Percentiles rank a stretch among this genome's conserved stretches.
Evolutionary conservation across 2,329 filamentous ascomycete species (phyloP).

Genomic region (Magnaporthales sp.): DNA sequence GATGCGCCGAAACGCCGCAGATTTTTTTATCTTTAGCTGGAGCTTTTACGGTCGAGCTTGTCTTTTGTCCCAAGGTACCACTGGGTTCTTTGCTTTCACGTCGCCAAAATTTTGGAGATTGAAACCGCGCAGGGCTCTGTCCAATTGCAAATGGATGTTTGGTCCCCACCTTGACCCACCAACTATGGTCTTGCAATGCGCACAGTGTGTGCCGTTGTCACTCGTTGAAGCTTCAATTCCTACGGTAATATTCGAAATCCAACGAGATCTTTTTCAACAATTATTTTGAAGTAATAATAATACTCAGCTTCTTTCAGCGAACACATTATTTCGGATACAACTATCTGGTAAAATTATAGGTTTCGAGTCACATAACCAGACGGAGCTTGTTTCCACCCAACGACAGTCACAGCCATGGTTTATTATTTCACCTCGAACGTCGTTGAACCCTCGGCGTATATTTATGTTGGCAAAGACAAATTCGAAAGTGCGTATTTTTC

Average conservation of each 20-base stretch:
- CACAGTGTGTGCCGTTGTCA: not conserved
- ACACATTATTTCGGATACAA: not conserved
- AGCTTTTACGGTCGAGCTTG: not conserved
- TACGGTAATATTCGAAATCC: not conserved
- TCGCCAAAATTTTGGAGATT: slow-evolving; percentile 1
- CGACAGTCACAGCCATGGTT: slow-evolving; percentile 56
- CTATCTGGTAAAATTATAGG: not conserved
- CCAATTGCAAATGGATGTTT: not conserved
- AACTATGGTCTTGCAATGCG: not conserved
- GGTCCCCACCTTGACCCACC: not conserved
- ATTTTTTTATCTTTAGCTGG: not conserved
- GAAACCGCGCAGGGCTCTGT: not conserved
- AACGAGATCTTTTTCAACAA: not conserved
- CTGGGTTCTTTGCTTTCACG: not conserved
- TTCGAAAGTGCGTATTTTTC: slow-evolving; percentile 69
- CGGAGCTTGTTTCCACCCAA: not conserved
- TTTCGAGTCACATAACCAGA: not conserved
- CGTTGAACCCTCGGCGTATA: slow-evolving; percentile 72
- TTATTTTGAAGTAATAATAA: not conserved
- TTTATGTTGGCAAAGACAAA: slow-evolving; percentile 99
- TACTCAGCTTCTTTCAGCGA: not conserved
- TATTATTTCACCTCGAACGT: slow-evolving; percentile 89
- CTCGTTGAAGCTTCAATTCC: not conserved
- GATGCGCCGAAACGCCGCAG: not conserved
- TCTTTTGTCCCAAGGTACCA: not conserved